Evolutionary conservation across 1,284 basidiomycete genomes (phyloP), one percentile per base, ranked within the genome.

Genomic region (Microbotryum silenes-acaulis): DNA sequence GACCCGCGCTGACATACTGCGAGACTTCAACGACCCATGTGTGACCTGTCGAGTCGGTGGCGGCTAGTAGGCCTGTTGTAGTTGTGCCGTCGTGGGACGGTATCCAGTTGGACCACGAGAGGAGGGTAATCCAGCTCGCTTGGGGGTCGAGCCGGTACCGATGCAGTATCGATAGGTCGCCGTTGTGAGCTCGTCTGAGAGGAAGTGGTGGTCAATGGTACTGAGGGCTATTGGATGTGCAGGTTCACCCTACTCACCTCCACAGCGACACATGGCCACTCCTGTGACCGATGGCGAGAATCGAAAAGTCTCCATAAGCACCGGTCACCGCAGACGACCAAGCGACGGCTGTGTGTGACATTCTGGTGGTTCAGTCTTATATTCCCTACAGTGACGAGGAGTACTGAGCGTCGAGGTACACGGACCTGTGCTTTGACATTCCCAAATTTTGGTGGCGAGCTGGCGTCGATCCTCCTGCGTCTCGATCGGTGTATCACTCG

Each of bases 211-310:
- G 42, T 21, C 23, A 50, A 21, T 37, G 12, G 23, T 42, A 10
- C 37, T 42, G 37, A 55, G 29, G 12, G 27, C 10, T 29, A 44
- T 25, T n/a, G 1, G 23, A 6, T 20, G 4, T 1, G 6, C 29
- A 0, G 10, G 31, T 48, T 25, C 14, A 23, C 12, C 0, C 23
- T 20, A 45, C 63, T 25, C 2, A 65, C 63, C 63, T 51, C 66
- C 66, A 67, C 2, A 67, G 59, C 27, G 60, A 50, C 27, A 67
- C 45, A 16, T 67, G 60, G 14, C 66, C 66, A 25, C 61, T 62
- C 7, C 59, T 50, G 23, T 65, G 61, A 6, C 66, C 63, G 18
- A 67, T 54, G 0, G 66, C 63, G 23, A 67, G 51, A 9, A 67
- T 49, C 16, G 66, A 67, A 4, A 25, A n/a, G 42, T 64, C 65